These are phyloP conservation scores for Lophium mytilinum DNA, from an alignment of 495 filamentous ascomycete genomes.

Conservation along the genomic window DNA sequence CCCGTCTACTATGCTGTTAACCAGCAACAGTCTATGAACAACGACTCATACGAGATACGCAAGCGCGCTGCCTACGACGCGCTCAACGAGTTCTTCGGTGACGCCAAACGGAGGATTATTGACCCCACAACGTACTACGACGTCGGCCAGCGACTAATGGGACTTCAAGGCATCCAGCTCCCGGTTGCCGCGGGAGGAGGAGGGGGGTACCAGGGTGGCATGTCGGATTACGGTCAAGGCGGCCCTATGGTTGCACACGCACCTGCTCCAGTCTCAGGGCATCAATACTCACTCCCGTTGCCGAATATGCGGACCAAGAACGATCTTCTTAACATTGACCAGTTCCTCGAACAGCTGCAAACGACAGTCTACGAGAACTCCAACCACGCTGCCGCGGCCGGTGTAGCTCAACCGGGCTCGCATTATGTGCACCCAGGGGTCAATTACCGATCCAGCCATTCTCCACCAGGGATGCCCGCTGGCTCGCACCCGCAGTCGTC, in stretches of 20 bases:
- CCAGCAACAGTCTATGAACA: conserved; percentile 42
- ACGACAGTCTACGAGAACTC: conserved; percentile 88
- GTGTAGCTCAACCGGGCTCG: conserved; percentile 59
- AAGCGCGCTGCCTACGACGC: conserved; percentile 81
- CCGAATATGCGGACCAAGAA: conserved; percentile 85
- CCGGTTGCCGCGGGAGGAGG: conserved; percentile 46
- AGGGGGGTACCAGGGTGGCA: conserved; percentile 19
- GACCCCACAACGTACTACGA: conserved; percentile 76
- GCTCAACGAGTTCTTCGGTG: conserved; percentile 87
- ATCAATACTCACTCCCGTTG: conserved; percentile 74
- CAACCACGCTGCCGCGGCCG: conserved; percentile 65
- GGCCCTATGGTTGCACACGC: conserved; percentile 21
- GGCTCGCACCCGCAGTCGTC: conserved; percentile 30
- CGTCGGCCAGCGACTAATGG: conserved; percentile 69
- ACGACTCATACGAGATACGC: conserved; percentile 51
- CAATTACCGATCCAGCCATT: conserved; percentile 62
- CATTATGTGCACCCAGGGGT: conserved; percentile 52
- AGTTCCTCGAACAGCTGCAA: conserved; percentile 91
- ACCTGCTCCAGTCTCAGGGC: conserved; percentile 34
- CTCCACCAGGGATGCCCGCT: conserved; percentile 45
- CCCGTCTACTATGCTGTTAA: conserved; percentile 63
- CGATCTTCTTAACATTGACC: conserved; percentile 84
- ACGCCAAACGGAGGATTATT: conserved; percentile 79
- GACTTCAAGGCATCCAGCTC: conserved; percentile 61
- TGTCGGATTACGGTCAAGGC: conserved; percentile 18